These are phyloP conservation scores for Cercophora newfieldiana DNA, from an alignment of 495 filamentous ascomycete species.

Conservation along the genomic window DNA sequence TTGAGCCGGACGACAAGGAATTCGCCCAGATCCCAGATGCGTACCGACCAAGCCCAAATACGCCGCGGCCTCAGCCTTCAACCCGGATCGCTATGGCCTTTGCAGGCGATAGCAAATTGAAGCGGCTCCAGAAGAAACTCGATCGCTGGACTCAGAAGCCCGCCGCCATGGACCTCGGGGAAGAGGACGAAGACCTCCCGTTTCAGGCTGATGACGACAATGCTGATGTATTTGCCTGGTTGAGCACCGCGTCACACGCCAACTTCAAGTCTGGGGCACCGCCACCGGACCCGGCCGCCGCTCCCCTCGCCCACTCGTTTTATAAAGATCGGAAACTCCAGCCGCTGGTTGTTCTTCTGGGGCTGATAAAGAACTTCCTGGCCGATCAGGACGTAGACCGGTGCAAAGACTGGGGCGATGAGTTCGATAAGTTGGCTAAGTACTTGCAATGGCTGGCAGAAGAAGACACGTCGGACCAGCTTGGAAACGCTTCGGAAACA, in stretches of 20 bases:
- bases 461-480: slow-evolving; percentile 20
- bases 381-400: slow-evolving; percentile 36
- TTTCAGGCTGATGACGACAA: too few species aligned
- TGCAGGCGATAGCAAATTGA: too few species aligned
- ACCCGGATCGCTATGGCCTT: too few species aligned
- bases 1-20: not conserved
- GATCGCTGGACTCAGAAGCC: too few species aligned
- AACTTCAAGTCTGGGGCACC: not conserved
- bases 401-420: slow-evolving; percentile 25
- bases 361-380: slow-evolving; percentile 32
- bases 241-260: not conserved
- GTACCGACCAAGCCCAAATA: not conserved
- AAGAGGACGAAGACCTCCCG: too few species aligned
- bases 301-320: slow-evolving; percentile 11
- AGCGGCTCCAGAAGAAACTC: too few species aligned
- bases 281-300: slow-evolving; percentile 2
- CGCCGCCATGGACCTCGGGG: too few species aligned
- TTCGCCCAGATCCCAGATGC: not conserved
- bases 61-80: too few species aligned
- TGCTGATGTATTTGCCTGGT: too few species aligned
- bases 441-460: slow-evolving; percentile 34
- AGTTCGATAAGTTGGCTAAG: slow-evolving; percentile 20
- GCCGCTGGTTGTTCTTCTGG: slow-evolving; percentile 27
- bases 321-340: slow-evolving; percentile 26
- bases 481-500: slow-evolving; percentile 15